A percentile compares a stretch with the other conserved stretches of the same genome.
These are phyloP conservation scores for Lactifluus piperatus DNA, from an alignment of 768 basidiomycete genomes.

Conservation along the genomic window DNA sequence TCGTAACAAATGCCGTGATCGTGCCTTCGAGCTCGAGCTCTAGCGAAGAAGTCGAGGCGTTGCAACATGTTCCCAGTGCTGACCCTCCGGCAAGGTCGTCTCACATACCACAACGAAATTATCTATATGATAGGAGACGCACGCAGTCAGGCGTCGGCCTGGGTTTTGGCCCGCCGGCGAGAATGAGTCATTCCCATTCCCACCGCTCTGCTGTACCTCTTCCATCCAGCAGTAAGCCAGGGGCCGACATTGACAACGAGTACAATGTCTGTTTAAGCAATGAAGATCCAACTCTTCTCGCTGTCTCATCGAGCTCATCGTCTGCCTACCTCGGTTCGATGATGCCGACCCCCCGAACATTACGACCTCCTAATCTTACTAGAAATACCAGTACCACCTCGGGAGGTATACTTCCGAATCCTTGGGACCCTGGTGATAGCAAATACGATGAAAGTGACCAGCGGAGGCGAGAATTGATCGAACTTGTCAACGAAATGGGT, in stretches of 20 bases:
- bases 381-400: conserved; percentile 2
- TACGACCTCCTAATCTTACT: neutral
- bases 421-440: neutral
- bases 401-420: conserved; percentile 4
- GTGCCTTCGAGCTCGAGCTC: conserved; percentile 17
- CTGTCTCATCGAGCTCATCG: conserved; percentile 4
- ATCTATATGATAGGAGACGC: neutral
- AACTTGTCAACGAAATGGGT: conserved; percentile 15
- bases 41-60: conserved; percentile 7
- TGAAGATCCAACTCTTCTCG: conserved; percentile 2
- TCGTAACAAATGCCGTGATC: conserved; percentile 16
- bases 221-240: neutral
- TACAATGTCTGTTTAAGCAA: neutral
- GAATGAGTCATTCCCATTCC: neutral
- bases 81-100: neutral
- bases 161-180: neutral
- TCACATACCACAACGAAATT: neutral
- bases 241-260: neutral
- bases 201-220: neutral
- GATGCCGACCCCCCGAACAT: conserved; percentile 5
- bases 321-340: conserved; percentile 4
- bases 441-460: neutral
- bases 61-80: neutral
- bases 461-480: conserved; percentile 13
- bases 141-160: conserved; percentile 10